These are phyloP conservation scores for Knoxdaviesia proteae DNA, from an alignment of 2,329 filamentous ascomycete species.

Conservation along the genomic window DNA sequence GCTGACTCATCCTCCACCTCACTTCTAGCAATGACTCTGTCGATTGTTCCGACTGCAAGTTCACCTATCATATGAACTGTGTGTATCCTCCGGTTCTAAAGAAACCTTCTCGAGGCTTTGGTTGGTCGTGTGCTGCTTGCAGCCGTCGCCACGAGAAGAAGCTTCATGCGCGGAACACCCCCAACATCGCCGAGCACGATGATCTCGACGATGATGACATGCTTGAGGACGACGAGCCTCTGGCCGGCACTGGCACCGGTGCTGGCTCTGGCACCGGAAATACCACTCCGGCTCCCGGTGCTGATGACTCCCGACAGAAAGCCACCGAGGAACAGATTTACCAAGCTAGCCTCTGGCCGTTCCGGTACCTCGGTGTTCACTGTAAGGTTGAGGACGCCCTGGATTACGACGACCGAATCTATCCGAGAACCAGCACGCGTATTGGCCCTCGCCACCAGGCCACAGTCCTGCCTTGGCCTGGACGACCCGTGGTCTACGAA, in stretches of 20 bases:
- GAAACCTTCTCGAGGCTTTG: slow-evolving; percentile 92
- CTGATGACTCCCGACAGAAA: slow-evolving; percentile 29
- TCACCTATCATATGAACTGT: slow-evolving; percentile 97
- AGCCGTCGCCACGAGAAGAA: slow-evolving; percentile 89
- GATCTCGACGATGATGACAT: slow-evolving; percentile 44
- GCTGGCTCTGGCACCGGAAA: slow-evolving; percentile 15
- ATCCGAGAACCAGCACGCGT: slow-evolving; percentile 82
- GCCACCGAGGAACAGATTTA: slow-evolving; percentile 74
- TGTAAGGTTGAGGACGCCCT: slow-evolving; percentile 88
- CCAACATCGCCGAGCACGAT: slow-evolving; percentile 48
- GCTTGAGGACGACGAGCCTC: slow-evolving; percentile 51
- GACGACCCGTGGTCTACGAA: slow-evolving; percentile 71
- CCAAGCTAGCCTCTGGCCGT: slow-evolving; percentile 87
- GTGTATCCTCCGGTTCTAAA: slow-evolving; percentile 81
- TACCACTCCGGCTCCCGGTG: slow-evolving; percentile 20
- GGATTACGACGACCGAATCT: slow-evolving; percentile 94
- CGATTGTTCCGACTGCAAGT: slow-evolving; percentile 83
- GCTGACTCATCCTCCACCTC: slow-evolving; percentile 2
- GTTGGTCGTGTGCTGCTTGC: slow-evolving; percentile 92
- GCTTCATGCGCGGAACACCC: slow-evolving; percentile 74
- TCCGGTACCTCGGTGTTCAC: slow-evolving; percentile 86
- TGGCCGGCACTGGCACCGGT: slow-evolving; percentile 33
- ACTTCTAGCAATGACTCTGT: slow-evolving; percentile 65
- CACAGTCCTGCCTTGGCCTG: slow-evolving; percentile 65
- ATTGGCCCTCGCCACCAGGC: slow-evolving; percentile 85